Evolutionary conservation across 2,329 filamentous ascomycete species (phyloP), one percentile per base, ranked within the genome.

Genomic region (Monilinia aucupariae): DNA sequence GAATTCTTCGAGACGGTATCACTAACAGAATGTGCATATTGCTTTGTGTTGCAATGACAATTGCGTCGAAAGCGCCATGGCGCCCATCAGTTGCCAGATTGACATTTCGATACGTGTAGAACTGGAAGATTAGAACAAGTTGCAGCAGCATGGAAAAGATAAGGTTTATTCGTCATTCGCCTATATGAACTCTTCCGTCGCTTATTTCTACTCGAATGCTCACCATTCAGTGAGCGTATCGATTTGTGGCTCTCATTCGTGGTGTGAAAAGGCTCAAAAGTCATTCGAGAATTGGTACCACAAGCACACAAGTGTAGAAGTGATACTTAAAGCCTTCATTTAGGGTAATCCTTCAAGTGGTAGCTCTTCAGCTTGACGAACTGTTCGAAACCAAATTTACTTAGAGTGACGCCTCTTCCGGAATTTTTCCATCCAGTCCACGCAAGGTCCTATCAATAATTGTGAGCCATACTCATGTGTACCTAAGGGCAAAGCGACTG

Each of bases 401-500:
- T 94, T 71, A 97, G 78, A 12, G 92, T 97, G 70, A 92, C 88
- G 27, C 93, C 93, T 76, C 90, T 92, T 68, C 93, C 93, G 65
- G 92, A 96, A 75, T 96, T 92, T 80, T 97, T 97, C 92, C 92
- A 97, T 13, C 93, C 93, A 2, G 92, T 94, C 91, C 91, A 96
- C n/a, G 92, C 91, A 69, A 96, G 84, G 76, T 96, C 91, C 90
- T 93, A 70, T 50, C 39, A 53, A 47, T 49, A 69, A 51, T 64
- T 64, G 59, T 71, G 64, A 70, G 70, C 69, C 64, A 73, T 68
- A 55, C 48, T 30, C 30, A 43, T 27, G 45, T 30, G 30, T 39
- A 51, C 49, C 45, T 45, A 59, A 20, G 48, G 47, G 43, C 37
- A 58, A 34, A 37, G 34, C 49, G 66, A 84, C 89, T 81, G 84